Conservation (phyloP, 768 basidiomycete genomes). For the Suillus americanus region DNA sequence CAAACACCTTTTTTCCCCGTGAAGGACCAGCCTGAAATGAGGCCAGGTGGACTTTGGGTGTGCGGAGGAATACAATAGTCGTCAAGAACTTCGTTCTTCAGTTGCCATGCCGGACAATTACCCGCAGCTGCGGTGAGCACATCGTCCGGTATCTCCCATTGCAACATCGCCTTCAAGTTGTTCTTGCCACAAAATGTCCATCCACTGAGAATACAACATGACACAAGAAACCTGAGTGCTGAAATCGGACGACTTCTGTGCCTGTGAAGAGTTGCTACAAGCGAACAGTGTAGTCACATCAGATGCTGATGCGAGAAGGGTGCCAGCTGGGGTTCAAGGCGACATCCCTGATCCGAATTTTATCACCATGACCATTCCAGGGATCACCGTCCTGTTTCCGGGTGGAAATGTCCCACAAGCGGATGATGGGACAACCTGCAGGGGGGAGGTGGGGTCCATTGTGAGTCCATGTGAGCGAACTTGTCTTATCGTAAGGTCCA, state of each 20-base stretch:
- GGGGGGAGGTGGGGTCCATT: background rate
- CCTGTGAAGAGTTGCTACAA: slow-evolving; percentile 26
- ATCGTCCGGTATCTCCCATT: too few relatives aligned
- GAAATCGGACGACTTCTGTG: slow-evolving; percentile 18
- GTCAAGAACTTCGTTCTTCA: background rate
- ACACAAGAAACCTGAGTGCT: slow-evolving; percentile 22
- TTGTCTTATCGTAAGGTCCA: background rate
- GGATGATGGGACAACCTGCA: background rate
- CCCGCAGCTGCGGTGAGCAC: too few relatives aligned
- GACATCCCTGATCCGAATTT: background rate
- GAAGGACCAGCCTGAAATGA: too few relatives aligned
- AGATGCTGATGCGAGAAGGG: slow-evolving; percentile 18
- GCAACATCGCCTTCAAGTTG: too few relatives aligned
- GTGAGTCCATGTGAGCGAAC: background rate
- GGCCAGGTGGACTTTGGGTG: too few relatives aligned
- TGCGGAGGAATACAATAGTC: too few relatives aligned
- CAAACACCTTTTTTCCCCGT: too few relatives aligned
- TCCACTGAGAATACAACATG: slow-evolving; percentile 27
- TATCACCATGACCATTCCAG: background rate
- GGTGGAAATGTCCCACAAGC: background rate
- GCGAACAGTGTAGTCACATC: slow-evolving; percentile 22
- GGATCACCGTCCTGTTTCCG: background rate
- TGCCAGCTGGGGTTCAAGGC: slow-evolving; percentile 14
- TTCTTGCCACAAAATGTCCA: too few relatives aligned
- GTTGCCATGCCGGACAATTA: background rate